Evolutionary conservation across 2,329 filamentous ascomycete species (phyloP), one percentile per base, ranked within the genome.

Genomic region (Fusarium newnesense): DNA sequence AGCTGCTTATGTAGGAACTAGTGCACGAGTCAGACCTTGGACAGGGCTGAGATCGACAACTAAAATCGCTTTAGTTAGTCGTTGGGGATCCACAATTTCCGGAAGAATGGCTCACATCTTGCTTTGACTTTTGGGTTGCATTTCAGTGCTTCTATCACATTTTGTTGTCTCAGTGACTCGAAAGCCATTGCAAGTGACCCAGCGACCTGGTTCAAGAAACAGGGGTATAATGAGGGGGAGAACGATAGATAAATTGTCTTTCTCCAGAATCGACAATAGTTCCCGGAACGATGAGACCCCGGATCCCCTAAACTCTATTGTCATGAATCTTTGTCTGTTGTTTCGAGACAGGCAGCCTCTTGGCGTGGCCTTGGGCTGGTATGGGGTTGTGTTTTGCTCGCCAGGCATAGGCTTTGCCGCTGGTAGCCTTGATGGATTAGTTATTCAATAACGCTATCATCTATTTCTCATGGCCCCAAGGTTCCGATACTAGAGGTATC

Each of bases 21-120:
- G 52, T 26, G 37, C 58, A 54, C 60, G 60, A 63, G 60, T 63
- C 60, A 63, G 49, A 18, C 37, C 40, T 13, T 58, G 52, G 28
- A 28, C 53, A 64, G 32, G 61, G 58, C 24, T 62, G 58, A 64
- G 57, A 64, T 64, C 57, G 30, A 62, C 57, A 36, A 49, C 37
- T 64, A 64, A 64, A 37, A 30, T 61, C 47, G 21, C 49, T 28
- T 37, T 59, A 50, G 56, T 10, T 28, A 34, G 54, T 46, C 39
- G 28, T 19, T 34, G 15, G 28, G 39, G 10, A 19, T 21, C 37
- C 59, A 30, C 59, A 43, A 32, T 36, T 24, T n/a, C 24, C 30
- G 60, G 60, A 26, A 63, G 34, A 59, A 44, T 43, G 44, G 57
- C 26, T 61, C 46, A 44, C 39, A 37, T 62, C 34, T 26, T 30